These are phyloP conservation scores for Globisporangium parvum DNA, from an alignment of 352 stramenopile genomes.

Conservation along the genomic window DNA sequence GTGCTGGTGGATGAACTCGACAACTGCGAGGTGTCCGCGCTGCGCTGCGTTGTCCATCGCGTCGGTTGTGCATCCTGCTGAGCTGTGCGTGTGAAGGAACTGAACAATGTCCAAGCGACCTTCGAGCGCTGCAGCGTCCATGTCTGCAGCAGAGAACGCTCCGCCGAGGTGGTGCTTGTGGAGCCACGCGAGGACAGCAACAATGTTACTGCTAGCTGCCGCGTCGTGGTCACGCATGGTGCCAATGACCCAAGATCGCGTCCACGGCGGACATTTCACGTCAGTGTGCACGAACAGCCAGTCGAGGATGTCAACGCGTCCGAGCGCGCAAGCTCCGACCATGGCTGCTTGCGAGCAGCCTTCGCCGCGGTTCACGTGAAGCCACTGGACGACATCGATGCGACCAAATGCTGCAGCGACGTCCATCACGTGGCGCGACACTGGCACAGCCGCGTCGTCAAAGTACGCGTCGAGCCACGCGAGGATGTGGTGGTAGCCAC, in stretches of 20 bases:
- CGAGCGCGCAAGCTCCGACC: not conserved
- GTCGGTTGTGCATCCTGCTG: conserved; percentile 7
- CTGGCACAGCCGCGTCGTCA: not conserved
- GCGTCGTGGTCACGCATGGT: not conserved
- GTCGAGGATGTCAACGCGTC: conserved; percentile 3
- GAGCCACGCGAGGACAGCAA: not conserved
- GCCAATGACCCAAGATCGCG: conserved; percentile 1
- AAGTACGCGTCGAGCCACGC: conserved; percentile 6
- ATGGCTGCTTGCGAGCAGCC: conserved; percentile 15
- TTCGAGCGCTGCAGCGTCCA: conserved; percentile 2
- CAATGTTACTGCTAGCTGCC: not conserved
- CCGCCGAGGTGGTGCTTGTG: conserved; percentile 4
- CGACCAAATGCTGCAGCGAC: conserved; percentile 1
- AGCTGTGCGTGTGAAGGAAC: conserved; percentile 5
- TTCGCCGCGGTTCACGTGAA: conserved; percentile 28
- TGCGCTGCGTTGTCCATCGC: conserved; percentile 12
- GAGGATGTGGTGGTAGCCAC: conserved; percentile 1
- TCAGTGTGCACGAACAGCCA: conserved; percentile 1
- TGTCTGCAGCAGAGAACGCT: not conserved
- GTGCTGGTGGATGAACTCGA: conserved; percentile 8
- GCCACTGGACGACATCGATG: conserved; percentile 25
- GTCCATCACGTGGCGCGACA: conserved; percentile 12
- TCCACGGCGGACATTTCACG: conserved; percentile 2
- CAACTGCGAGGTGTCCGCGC: conserved; percentile 8
- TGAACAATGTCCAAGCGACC: conserved; percentile 6